Evolutionary conservation across 1,284 basidiomycete genomes (phyloP), one percentile per base, ranked within the genome.

Genomic region (Pascua guehoae): DNA sequence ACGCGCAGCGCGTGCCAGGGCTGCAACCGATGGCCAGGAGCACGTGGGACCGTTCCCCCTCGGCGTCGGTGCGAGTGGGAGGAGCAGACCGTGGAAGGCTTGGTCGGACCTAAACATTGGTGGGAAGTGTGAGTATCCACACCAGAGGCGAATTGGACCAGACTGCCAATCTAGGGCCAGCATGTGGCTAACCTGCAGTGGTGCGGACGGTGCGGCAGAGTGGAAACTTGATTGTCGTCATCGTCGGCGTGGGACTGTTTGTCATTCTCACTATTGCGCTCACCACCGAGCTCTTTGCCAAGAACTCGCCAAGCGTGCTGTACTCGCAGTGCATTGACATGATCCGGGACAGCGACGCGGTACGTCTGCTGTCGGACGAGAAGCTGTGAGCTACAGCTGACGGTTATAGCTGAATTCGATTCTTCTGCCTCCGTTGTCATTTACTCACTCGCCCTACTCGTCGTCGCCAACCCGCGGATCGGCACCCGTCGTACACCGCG

Each of bases 221-320:
- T 40, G 85, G 88, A 8, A 94, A 92, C 67, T 73, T 94, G 14
- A 82, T 85, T 8, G 88, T 96, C 51, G 91, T 96, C 62, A 68
- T 93, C 7, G 76, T 91, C 47, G 91, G 91, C 39, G 91, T 88
- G 18, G 88, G 86, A 38, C 81, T 90, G 39, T 90, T 89, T 45
- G 85, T 86, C 10, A 80, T 94, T 48, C 82, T 94, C 41, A 79
- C 88, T n/a, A 91, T 94, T 66, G 87, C 89, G 12, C 81, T 94
- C 40, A 87, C 87, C 12, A 88, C 89, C 18, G 91, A 95, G 75
- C 81, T 96, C 8, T 94, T 95, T 75, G 92, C 91, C 14, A 87
- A 84, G 70, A 97, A 96, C 77, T 94, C 91, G 37, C 90, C 92
- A 1, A 91, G 90, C 1, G 90, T 93, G 37, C 79, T 96, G 51